These are phyloP conservation scores for Warburgia ugandensis DNA, from an alignment of 164 flowering plant species.

Conservation along the genomic window DNA sequence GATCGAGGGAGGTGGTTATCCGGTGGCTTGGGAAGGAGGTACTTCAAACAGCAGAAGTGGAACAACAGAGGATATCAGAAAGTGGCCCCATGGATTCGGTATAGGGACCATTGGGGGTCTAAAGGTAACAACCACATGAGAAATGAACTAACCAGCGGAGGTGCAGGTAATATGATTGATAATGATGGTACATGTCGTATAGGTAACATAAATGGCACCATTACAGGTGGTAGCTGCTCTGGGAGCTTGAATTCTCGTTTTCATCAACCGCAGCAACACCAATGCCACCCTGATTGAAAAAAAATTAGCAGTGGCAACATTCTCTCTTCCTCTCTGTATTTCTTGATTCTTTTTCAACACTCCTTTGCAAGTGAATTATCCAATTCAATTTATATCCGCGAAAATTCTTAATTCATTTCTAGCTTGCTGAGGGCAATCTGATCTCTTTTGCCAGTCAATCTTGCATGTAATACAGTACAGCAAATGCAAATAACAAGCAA, in stretches of 20 bases:
- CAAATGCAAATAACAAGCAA: no score
- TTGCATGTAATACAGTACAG: no score
- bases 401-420: no score
- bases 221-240: no score
- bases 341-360: slow-evolving; percentile 1
- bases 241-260: no score
- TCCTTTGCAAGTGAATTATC: no score
- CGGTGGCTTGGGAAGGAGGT: slow-evolving; percentile 42
- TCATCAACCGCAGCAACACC: neutral
- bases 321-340: neutral
- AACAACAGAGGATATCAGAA: slow-evolving; percentile 18
- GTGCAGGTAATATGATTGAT: no score
- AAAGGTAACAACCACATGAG: slow-evolving; percentile 25
- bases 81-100: slow-evolving; percentile 43
- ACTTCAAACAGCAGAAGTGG: slow-evolving; percentile 65
- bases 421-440: no score
- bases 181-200: no score
- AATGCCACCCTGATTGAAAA: neutral
- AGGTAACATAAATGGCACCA: no score
- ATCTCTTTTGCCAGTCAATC: no score
- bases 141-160: slow-evolving; percentile 18
- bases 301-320: neutral
- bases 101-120: slow-evolving; percentile 29
- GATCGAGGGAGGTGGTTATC: slow-evolving; percentile 29
- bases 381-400: no score